Conservation (phyloP, 129 eudicot genomes). For the Flaveria bidentis region DNA sequence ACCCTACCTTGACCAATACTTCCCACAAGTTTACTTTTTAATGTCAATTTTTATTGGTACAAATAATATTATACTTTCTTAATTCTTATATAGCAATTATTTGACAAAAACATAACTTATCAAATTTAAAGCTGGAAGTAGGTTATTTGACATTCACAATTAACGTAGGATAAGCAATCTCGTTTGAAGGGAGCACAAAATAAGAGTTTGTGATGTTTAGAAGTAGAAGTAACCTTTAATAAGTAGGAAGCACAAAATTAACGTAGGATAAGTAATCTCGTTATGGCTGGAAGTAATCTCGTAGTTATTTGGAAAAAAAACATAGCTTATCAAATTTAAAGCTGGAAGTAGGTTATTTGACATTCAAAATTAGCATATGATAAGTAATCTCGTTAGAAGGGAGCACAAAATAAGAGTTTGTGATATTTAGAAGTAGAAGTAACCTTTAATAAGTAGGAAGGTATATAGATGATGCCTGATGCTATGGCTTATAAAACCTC, state of each 20-base stretch:
- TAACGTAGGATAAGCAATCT: not conserved
- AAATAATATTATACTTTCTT: not conserved
- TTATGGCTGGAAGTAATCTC: too few relatives aligned
- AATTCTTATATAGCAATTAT: not conserved
- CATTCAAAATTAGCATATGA: not conserved
- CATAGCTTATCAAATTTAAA: not conserved
- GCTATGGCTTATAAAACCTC: not conserved
- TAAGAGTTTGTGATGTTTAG: not conserved
- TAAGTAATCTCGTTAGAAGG: too few relatives aligned
- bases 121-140: not conserved
- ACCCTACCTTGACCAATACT: not conserved
- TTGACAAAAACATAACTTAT: not conserved
- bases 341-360: not conserved
- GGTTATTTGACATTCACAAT: not conserved
- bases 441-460: not conserved
- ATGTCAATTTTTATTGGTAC: not conserved
- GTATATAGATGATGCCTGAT: not conserved
- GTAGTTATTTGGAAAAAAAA: too few relatives aligned
- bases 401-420: too few relatives aligned
- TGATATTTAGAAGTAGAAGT: not conserved
- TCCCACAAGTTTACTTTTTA: not conserved
- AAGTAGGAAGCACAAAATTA: too few relatives aligned
- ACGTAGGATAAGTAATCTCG: too few relatives aligned
- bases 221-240: not conserved
- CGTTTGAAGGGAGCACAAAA: too few relatives aligned